Evolutionary conservation across 1,284 basidiomycete species (phyloP), one percentile per base, ranked within the genome.

Genomic region (Fomitiporia mediterranea): DNA sequence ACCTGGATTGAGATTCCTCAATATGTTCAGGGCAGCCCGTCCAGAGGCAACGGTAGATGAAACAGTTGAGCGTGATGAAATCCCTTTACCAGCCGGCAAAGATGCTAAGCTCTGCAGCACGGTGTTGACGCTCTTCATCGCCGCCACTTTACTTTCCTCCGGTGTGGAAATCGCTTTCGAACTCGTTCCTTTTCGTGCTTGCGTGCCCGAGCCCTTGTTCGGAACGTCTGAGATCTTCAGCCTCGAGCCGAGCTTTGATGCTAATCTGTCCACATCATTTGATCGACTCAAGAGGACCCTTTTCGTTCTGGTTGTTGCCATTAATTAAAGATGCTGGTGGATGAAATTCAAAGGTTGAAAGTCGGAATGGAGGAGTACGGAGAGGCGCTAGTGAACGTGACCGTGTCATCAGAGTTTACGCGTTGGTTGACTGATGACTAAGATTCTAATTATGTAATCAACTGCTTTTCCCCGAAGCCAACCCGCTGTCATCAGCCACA

Each of bases 61-160:
- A 3, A 69, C 68, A 11, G 71, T 70, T 15, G 67, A 65, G 19
- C 68, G 55, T 32, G 64, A 67, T 13, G 61, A 49, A 32, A 61
- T 56, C 54, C 71, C 69, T 51, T 74, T 42, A 34, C 49, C 52
- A 38, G 30, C 59, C 9, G 79, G 58, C 0, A 63, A 60, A 2
- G 81, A 78, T 17, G 44, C 44, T 4, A 91, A 68, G 0, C 68
- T 70, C 60, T 86, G 84, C 3, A 84, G 80, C 0, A 80, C 76
- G 0, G 72, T 55, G 59, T 89, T 91, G 7, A 89, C 77, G 1
- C 72, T 67, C 25, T 76, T 76, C 86, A 89, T 89, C 0, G 76
- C 75, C 23, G 61, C 56, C 0, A 62, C 59, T 32, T 65, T 64
- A 21, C 58, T 59, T 11, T 70, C 69, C 43, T 68, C 66, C 0